A percentile compares a stretch with the other conserved stretches of the same genome.
phyloP scores from a whole-genome alignment of 495 filamentous ascomycete species.

The Wilcoxina mikolae region DNA sequence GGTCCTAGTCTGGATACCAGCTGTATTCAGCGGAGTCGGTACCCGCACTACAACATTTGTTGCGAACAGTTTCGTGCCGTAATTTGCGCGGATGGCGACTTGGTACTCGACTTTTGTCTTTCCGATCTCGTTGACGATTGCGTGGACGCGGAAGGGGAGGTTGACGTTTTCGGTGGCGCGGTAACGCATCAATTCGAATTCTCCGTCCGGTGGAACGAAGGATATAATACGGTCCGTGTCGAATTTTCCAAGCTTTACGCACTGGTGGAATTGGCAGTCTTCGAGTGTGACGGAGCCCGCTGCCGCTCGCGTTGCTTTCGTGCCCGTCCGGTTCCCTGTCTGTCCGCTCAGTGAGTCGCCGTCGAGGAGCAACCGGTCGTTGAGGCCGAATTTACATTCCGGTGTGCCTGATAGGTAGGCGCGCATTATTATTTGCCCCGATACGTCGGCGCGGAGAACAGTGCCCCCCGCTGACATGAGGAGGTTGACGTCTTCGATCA shows the following conservation, averaged over 20 bases:
- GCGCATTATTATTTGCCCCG: constrained; percentile 96
- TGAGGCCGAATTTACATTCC: constrained; percentile 98
- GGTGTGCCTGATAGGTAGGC: constrained; percentile 93
- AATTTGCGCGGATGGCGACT: constrained; percentile 94
- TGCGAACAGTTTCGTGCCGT: constrained; percentile 87
- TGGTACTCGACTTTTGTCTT: constrained; percentile 98
- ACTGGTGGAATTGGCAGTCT: constrained; percentile 99
- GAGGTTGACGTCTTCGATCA: constrained; percentile 98
- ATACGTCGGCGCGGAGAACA: constrained; percentile 91
- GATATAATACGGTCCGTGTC: constrained; percentile 95
- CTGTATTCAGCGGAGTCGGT: constrained; percentile 92
- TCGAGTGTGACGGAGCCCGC: constrained; percentile 92
- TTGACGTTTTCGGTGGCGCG: constrained; percentile 99
- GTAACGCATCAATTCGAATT: constrained; percentile 99
- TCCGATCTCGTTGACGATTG: constrained; percentile 93
- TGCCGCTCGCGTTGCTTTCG: constrained; percentile 84
- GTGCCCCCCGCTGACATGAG: constrained; percentile 88
- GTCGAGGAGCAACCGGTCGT: constrained; percentile 85
- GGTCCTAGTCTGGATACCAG: constrained; percentile 81
- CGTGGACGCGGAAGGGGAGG: constrained; percentile 95
- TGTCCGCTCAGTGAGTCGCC: constrained; percentile 44
- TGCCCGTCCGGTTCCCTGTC: constrained; percentile 36
- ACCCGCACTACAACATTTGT: constrained; percentile 95
- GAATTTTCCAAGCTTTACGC: constrained; percentile 93
- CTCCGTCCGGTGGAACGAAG: constrained; percentile 94